Base-by-base conservation (phyloP, 225 moss, liverwort and hornwort genomes). In the Thuidium tamariscinum region DNA sequence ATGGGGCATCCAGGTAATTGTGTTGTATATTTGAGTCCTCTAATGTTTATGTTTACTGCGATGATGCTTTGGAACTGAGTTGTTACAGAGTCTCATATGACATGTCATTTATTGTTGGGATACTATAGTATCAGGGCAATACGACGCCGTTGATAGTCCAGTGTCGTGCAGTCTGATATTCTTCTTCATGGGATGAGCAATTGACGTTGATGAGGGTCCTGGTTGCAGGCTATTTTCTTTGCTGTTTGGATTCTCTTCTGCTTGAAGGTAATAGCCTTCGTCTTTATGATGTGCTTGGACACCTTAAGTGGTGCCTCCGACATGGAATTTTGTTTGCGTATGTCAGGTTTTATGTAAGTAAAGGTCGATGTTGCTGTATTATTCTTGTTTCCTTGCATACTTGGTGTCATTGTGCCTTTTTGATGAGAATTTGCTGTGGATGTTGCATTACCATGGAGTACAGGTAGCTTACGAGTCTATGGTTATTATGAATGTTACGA, bases 211-310 rank as follows among this genome's bases (percentile, higher is more conserved):
- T 84, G 63, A 51, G 84, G 62, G 82, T 80, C 59, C 51, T 34
- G 90, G 82, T 84, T 92, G 86, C 92, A 93, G 93, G 93, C 92
- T 51, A 92, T 93, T 79, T 57, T 90, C 59, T 68, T 89, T 67
- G 93, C 92, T 29, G 93, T 90, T 65, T 93, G 93, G 93, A 90
- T 93, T 74, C 90, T 93, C 79, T 90, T 93, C 86, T 93, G 93
- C 88, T 90, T 92, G 82, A 93, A 93, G 92, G 93, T 93, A 85
- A 86, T 61, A 48, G 44, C 63, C 37, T 86, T 23, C 32, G 34
- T 51, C 67, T 66, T 61, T 49, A 72, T 51, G 79, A 29, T 71
- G 82, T 54, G 22, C 70, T 82, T 73, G 52, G 49, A n/a, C 77
- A 77, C 61, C 65, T 15, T 81, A 44, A 79, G 79, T 46, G 42